Conservation (phyloP, 2,329 filamentous ascomycete species). For the Huntiella bhutanensis region DNA sequence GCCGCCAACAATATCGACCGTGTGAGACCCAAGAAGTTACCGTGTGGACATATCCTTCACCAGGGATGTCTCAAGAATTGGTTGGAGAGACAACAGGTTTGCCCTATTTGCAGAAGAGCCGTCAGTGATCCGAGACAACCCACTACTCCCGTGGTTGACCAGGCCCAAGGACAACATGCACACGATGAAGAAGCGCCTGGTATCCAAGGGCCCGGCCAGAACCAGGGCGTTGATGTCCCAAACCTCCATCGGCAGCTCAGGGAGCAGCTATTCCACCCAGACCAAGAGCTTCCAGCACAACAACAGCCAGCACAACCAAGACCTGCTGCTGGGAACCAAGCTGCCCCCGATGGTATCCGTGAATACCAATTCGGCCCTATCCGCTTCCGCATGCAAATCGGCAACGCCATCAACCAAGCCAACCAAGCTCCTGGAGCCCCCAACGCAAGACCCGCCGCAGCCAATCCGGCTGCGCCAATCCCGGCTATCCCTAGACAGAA, state of each 20-base stretch:
- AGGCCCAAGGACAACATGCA: too few species aligned
- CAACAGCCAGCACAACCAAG: not conserved
- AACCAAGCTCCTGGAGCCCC: conserved; percentile 2
- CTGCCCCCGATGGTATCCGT: conserved; percentile 12
- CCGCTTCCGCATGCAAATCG: conserved; percentile 13
- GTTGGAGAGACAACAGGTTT: conserved; percentile 93
- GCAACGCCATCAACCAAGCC: conserved; percentile 9
- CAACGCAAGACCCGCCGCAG: not conserved
- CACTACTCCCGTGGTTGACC: not conserved
- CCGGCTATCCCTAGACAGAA: too few species aligned
- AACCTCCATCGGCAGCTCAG: too few species aligned
- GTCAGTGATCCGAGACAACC: conserved; percentile 34
- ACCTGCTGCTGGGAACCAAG: conserved; percentile 14
- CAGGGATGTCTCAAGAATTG: conserved; percentile 89
- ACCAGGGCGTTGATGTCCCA: too few species aligned
- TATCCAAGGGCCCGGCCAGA: too few species aligned
- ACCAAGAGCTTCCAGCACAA: conserved; percentile 18
- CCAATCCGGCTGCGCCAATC: not conserved
- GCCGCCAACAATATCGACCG: conserved; percentile 58
- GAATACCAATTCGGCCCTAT: conserved; percentile 9
- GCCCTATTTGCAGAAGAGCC: conserved; percentile 77
- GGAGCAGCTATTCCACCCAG: conserved; percentile 1
- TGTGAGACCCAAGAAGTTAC: conserved; percentile 80
- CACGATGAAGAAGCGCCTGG: too few species aligned
- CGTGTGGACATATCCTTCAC: conserved; percentile 88